Evolutionary conservation across 352 stramenopile genomes (phyloP).

Genomic region (Pythium rishiriense): DNA sequence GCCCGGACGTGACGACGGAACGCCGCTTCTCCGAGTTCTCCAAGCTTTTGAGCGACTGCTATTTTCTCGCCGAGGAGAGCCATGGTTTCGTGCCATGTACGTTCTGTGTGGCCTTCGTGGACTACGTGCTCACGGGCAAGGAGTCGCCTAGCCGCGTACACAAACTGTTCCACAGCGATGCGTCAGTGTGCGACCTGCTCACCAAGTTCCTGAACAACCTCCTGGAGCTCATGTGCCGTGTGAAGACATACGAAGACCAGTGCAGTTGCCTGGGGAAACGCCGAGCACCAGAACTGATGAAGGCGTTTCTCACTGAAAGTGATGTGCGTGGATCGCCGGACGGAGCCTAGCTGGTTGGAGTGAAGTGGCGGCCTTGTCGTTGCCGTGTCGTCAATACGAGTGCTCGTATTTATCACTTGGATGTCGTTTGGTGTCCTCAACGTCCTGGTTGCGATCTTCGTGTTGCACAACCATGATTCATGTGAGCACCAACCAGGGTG

Average conservation of each 20-base stretch:
- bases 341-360: too few species aligned
- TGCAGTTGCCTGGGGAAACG: conserved; percentile 11
- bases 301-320: conserved; percentile 12
- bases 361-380: too few species aligned
- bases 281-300: conserved; percentile 4
- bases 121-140: conserved; percentile 13
- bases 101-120: conserved; percentile 17
- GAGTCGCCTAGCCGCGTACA: conserved; percentile 2
- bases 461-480: too few species aligned
- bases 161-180: conserved; percentile 15
- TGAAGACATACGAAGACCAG: conserved; percentile 13
- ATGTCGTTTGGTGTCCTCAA: too few species aligned
- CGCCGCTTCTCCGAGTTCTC: conserved; percentile 57
- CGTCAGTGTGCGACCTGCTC: conserved; percentile 6
- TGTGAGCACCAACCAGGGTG: too few species aligned
- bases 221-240: conserved; percentile 7
- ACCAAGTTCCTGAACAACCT: conserved; percentile 16
- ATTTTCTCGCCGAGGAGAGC: conserved; percentile 10
- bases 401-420: too few species aligned
- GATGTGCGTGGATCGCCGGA: too few species aligned
- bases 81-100: conserved; percentile 17
- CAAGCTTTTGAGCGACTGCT: conserved; percentile 35
- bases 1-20: conserved; percentile 46
- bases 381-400: too few species aligned
- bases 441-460: too few species aligned